These are phyloP conservation scores for Dactylonectria estremocensis DNA, from an alignment of 2,329 filamentous ascomycete genomes.

Conservation along the genomic window DNA sequence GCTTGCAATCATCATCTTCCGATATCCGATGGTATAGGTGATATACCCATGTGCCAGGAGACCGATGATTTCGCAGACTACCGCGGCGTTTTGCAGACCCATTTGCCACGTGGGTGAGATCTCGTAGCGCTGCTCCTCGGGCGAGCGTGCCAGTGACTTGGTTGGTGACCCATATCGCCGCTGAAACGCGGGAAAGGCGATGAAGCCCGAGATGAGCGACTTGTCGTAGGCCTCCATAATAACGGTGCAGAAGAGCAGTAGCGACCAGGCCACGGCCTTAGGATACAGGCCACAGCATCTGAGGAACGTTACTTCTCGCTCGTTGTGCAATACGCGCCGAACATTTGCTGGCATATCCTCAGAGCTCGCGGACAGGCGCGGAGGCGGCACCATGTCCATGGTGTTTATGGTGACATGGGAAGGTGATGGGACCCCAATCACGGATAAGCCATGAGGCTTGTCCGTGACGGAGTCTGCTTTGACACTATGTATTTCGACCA, in stretches of 20 bases:
- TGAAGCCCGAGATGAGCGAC: conserved; percentile 43
- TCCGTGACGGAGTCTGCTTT: no score
- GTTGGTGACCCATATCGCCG: conserved; percentile 46
- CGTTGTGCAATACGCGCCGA: neutral
- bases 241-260: no score
- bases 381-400: conserved; percentile 38
- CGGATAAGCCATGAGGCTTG: no score
- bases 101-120: conserved; percentile 64
- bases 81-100: conserved; percentile 58
- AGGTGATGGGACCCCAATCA: no score
- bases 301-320: conserved; percentile 3
- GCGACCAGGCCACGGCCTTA: no score
- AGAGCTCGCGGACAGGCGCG: conserved; percentile 38
- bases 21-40: conserved; percentile 58
- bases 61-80: conserved; percentile 62
- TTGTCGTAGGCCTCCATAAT: conserved; percentile 25
- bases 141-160: neutral
- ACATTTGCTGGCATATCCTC: conserved; percentile 35
- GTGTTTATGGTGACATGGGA: no score
- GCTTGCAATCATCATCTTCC: conserved; percentile 58
- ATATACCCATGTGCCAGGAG: conserved; percentile 59
- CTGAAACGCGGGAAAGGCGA: conserved; percentile 50
- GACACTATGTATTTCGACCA: no score
- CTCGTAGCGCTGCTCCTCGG: conserved; percentile 47
- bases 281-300: neutral